These are phyloP conservation scores for Tetragonia tetragonoides DNA, from an alignment of 148 eudicot species.

Conservation along the genomic window DNA sequence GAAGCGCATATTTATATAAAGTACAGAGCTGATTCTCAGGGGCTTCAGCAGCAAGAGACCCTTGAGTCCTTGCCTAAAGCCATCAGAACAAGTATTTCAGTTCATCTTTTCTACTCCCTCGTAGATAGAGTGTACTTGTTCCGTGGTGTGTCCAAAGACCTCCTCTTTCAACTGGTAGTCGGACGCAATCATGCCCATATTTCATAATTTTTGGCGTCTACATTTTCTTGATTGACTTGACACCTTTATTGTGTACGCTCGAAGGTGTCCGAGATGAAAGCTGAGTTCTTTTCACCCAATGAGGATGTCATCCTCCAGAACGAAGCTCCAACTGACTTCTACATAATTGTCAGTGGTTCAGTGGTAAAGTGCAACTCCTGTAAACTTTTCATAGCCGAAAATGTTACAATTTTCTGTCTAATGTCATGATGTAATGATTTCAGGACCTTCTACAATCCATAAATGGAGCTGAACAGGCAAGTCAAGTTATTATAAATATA, in stretches of 20 bases:
- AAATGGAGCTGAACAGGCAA: constrained; percentile 68
- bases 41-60: constrained; percentile 81
- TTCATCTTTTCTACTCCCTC: constrained; percentile 68
- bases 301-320: constrained; percentile 68
- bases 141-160: constrained; percentile 70
- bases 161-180: constrained; percentile 85
- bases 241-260: not conserved
- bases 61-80: constrained; percentile 85
- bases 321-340: constrained; percentile 89
- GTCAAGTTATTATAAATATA: constrained; percentile 8
- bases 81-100: constrained; percentile 76
- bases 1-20: constrained; percentile 76
- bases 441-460: constrained; percentile 54
- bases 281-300: constrained; percentile 68
- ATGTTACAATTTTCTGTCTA: not conserved
- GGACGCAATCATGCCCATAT: not conserved
- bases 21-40: constrained; percentile 74
- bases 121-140: constrained; percentile 78
- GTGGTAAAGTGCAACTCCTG: constrained; percentile 33
- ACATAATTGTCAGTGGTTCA: constrained; percentile 74
- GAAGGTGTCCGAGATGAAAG: constrained; percentile 95
- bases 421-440: constrained; percentile 16
- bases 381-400: not conserved
- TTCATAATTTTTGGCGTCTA: not conserved
- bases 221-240: not conserved